These are phyloP conservation scores for Lathyrus oleraceus DNA, from an alignment of 306 rosid species.

Conservation along the genomic window DNA sequence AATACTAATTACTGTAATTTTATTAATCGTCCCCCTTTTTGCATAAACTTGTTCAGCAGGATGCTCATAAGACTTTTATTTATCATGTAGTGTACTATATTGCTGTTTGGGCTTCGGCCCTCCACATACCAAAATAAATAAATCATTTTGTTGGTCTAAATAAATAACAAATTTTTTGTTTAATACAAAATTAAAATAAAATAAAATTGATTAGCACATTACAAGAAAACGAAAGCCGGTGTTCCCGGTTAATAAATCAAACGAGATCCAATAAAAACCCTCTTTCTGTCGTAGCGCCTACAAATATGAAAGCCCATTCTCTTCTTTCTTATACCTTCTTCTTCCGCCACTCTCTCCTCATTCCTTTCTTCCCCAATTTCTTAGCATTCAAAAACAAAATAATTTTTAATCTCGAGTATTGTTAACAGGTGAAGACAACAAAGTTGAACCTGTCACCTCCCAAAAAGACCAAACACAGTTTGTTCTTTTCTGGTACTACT, in stretches of 20 bases:
- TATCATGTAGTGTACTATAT: no score
- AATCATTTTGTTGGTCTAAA: no score
- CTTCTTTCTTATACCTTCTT: conserved; percentile 44
- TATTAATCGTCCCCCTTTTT: no score
- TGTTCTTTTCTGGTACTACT: conserved; percentile 21
- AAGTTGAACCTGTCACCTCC: conserved; percentile 26
- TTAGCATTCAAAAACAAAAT: not conserved
- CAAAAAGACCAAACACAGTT: conserved; percentile 19
- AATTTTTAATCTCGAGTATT: no score
- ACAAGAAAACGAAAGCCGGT: conserved; percentile 52
- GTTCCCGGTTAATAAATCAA: conserved; percentile 56
- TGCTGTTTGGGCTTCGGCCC: no score
- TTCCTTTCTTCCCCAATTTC: conserved; percentile 40
- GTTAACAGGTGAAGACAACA: conserved; percentile 6
- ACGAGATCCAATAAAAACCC: conserved; percentile 46
- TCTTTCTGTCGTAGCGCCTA: conserved; percentile 38
- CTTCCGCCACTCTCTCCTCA: conserved; percentile 38
- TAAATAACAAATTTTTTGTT: no score
- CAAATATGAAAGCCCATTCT: conserved; percentile 55
- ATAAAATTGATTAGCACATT: not conserved
- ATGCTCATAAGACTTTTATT: no score
- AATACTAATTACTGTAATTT: no score
- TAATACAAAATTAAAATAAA: no score
- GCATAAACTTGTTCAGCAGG: no score
- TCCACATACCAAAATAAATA: no score